Evolutionary conservation across 2,329 filamentous ascomycete species (phyloP), one percentile per base, ranked within the genome.

Genomic region (Sclerotinia sclerotiorum): DNA sequence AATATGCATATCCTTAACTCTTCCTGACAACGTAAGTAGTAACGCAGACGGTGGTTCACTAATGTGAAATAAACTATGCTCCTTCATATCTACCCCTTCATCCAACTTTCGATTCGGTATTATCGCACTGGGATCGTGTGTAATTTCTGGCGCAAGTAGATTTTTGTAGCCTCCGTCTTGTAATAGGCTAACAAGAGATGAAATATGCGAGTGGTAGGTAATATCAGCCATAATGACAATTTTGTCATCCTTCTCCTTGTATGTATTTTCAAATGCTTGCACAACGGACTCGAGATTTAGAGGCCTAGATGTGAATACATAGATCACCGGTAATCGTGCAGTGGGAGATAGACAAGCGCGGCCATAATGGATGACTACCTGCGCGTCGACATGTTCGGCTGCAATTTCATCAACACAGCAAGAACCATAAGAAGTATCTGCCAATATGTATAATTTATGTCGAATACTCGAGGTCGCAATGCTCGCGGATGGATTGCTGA

Each of bases 331-430:
- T 65, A 98, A 81, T 67, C 93, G 84, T 15, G 91, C 91, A 0
- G 94, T 97, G 0, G 94, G 94, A 10, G 93, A 97, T 32, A 99
- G 83, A 77, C 95, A 99, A 0, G 94, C 90, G 65, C 95, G 85
- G 3, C 95, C 95, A 75, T 98, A 99, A 78, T 99, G 95, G 19
- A 99, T 90, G 1, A 98, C 91, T 0, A 93, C 92, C 70, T 98
- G 90, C 8, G 95, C 94, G 75, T 93, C 86, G 21, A 93, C 90
- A 78, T 99, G 95, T 78, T 99, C 94, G 2, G 95, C 95, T 0
- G 95, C 95, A 52, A 98, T 90, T 81, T 99, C 95, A 76, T 99
- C 95, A 24, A 98, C 94, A 76, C 95, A 99, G 80, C 95, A 99
- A 0, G 94, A 90, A 69, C 95, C 96, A 79, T 98, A 99, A 2